phyloP scores from a whole-genome alignment of 2,329 filamentous ascomycete species.

The Mycocentrospora acerina region DNA sequence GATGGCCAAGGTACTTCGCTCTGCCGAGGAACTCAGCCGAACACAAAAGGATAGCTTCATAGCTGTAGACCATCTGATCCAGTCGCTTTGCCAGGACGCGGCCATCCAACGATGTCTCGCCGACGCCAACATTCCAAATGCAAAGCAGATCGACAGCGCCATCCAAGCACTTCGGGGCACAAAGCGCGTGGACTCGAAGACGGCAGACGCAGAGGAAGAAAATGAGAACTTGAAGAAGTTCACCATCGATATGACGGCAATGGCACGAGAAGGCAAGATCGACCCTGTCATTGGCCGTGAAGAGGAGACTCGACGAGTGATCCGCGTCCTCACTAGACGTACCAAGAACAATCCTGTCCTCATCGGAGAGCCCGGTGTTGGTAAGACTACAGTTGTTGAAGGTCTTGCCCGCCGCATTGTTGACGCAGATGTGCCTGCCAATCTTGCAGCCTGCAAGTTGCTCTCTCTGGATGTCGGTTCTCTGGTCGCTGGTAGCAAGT shows the following conservation, averaged over 20 bases:
- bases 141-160: slow-evolving; percentile 88
- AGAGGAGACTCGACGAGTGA: slow-evolving; percentile 89
- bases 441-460: slow-evolving; percentile 88
- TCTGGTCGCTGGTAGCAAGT: slow-evolving; percentile 95
- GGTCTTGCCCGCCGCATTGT: slow-evolving; percentile 93
- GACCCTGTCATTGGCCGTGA: slow-evolving; percentile 96
- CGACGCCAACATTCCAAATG: slow-evolving; percentile 87
- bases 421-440: slow-evolving; percentile 94
- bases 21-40: slow-evolving; percentile 87
- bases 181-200: slow-evolving; percentile 91
- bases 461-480: slow-evolving; percentile 94
- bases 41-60: slow-evolving; percentile 97
- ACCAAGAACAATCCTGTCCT: slow-evolving; percentile 99
- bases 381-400: slow-evolving; percentile 97
- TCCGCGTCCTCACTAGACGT: slow-evolving; percentile 86
- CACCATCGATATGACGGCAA: slow-evolving; percentile 95
- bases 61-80: slow-evolving; percentile 92
- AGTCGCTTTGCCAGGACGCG: slow-evolving; percentile 76
- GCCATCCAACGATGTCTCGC: slow-evolving; percentile 72
- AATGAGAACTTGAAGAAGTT: slow-evolving; percentile 97
- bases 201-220: slow-evolving; percentile 87
- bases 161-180: slow-evolving; percentile 90
- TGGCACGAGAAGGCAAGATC: slow-evolving; percentile 96
- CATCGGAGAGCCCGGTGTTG: slow-evolving; percentile 96
- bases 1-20: slow-evolving; percentile 79